These are phyloP conservation scores for Myxozyma mucilagina DNA, from an alignment of 805 yeast genomes.

Conservation along the genomic window DNA sequence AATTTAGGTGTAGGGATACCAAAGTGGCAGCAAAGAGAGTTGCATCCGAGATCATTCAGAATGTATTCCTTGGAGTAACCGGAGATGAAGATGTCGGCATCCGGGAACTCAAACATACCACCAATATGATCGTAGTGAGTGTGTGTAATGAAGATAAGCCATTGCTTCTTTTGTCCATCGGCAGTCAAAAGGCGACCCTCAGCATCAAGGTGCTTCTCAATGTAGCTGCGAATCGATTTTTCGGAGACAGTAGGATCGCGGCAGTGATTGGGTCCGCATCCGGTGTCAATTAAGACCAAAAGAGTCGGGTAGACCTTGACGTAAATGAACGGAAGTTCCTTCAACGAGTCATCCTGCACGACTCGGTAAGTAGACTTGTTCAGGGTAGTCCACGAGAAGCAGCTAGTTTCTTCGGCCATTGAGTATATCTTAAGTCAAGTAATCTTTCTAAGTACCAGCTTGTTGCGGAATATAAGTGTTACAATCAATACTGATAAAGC, in stretches of 20 bases:
- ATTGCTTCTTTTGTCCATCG: constrained; percentile 28
- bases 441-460: background rate
- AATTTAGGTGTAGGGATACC: constrained; percentile 31
- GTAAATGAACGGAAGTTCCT: constrained; percentile 31
- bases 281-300: constrained; percentile 28
- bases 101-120: constrained; percentile 29
- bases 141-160: constrained; percentile 31
- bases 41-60: constrained; percentile 31
- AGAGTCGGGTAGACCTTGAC: constrained; percentile 31
- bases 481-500: background rate
- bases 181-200: constrained; percentile 15
- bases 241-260: constrained; percentile 26
- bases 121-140: constrained; percentile 33
- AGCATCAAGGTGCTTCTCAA: constrained; percentile 23
- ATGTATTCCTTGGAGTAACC: constrained; percentile 28
- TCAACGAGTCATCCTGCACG: constrained; percentile 31
- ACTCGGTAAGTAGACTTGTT: constrained; percentile 28
- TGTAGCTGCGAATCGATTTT: constrained; percentile 25
- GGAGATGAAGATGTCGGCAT: constrained; percentile 28
- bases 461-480: background rate
- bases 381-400: constrained; percentile 23
- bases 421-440: background rate
- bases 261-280: constrained; percentile 31
- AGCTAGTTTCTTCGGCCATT: constrained; percentile 15
- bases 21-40: constrained; percentile 31